Conservation (phyloP, 1,284 basidiomycete genomes). For the Earliella scabrosa region DNA sequence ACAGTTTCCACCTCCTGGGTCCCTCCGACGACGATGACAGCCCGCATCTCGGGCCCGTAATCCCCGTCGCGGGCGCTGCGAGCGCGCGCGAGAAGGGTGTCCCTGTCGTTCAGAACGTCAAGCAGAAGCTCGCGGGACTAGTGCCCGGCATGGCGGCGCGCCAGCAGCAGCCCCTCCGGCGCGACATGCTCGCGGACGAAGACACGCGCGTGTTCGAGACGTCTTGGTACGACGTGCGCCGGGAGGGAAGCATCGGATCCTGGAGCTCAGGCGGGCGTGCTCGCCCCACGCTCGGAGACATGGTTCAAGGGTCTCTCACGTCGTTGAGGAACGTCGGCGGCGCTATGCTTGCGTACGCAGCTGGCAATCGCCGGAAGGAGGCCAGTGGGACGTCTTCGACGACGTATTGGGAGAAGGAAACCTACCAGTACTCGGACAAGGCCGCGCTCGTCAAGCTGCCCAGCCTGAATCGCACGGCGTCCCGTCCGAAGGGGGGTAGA, state of each 20-base stretch:
- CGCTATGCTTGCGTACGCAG: slow-evolving; percentile 36
- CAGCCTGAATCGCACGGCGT: slow-evolving; percentile 19
- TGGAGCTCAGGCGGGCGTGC: slow-evolving; percentile 29
- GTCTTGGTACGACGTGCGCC: slow-evolving; percentile 22
- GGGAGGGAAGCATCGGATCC: slow-evolving; percentile 34
- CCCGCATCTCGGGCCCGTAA: slow-evolving; percentile 28
- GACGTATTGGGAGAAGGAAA: slow-evolving; percentile 45
- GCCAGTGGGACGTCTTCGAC: slow-evolving; percentile 32
- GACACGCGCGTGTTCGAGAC: slow-evolving; percentile 57
- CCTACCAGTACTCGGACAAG: slow-evolving; percentile 51
- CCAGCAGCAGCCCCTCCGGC: slow-evolving; percentile 37
- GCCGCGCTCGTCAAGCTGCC: slow-evolving; percentile 39
- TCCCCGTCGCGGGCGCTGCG: slow-evolving; percentile 32
- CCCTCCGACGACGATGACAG: slow-evolving; percentile 42
- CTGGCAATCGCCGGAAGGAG: slow-evolving; percentile 41
- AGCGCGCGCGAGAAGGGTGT: slow-evolving; percentile 29
- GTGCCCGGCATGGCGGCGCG: slow-evolving; percentile 28
- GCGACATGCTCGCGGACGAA: slow-evolving; percentile 80
- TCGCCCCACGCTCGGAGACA: slow-evolving; percentile 33
- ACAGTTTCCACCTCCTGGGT: slow-evolving; percentile 49
- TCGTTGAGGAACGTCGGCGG: slow-evolving; percentile 56
- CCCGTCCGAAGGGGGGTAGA: slow-evolving; percentile 39
- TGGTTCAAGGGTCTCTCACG: slow-evolving; percentile 37
- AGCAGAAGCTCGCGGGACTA: slow-evolving; percentile 29
- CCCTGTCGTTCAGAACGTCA: slow-evolving; percentile 30